Evolutionary conservation across 2,329 filamentous ascomycete genomes (phyloP), one percentile per base, ranked within the genome.

Genomic region (Pseudocercospora vitis): DNA sequence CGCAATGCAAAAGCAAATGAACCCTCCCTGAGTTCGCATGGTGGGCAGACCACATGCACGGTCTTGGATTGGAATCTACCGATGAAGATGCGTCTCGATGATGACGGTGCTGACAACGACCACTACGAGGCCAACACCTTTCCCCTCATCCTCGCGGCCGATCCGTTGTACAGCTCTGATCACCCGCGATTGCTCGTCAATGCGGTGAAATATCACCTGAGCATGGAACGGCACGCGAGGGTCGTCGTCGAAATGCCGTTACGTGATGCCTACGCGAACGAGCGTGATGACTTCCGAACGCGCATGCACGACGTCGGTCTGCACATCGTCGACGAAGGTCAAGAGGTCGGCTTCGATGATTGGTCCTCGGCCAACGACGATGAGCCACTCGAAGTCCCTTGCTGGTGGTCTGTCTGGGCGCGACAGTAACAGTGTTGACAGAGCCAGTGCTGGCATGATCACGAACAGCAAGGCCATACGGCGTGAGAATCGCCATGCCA

Each of bases 91-190:
- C 23, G 14, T 21, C 14, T 58, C 5, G 50, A 62, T 7, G 55
- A 45, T 5, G 29, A 31, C 7, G 49, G 61, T 7, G 55, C 42
- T 5, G 29, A 31, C 7, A 48, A 50, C 31, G 19, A 46, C 18
- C 55, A 56, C 16, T 31, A 45, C 21, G 39, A 46, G 16, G 45
- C 49, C 23, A 55, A 65, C n/a, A 69, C 63, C 12, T 78, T 78
- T 58, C 67, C 70, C 9, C 74, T 96, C 50, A 83, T 97, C 37
- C 78, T 99, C 2, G 89, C 84, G 2, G 90, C 92, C 2, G 94
- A 99, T 70, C 82, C 89, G 0, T 76, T 99, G 16, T 97, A 97
- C 71, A 90, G 91, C 40, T 81, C 91, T 45, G 81, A 88, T 3
- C 94, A 97, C 66, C 90, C 92, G 0, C 73, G 70, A 2, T 81